Evolutionary conservation across 257 asterid species (phyloP).

Genomic region (Thymus quinquecostatus): DNA sequence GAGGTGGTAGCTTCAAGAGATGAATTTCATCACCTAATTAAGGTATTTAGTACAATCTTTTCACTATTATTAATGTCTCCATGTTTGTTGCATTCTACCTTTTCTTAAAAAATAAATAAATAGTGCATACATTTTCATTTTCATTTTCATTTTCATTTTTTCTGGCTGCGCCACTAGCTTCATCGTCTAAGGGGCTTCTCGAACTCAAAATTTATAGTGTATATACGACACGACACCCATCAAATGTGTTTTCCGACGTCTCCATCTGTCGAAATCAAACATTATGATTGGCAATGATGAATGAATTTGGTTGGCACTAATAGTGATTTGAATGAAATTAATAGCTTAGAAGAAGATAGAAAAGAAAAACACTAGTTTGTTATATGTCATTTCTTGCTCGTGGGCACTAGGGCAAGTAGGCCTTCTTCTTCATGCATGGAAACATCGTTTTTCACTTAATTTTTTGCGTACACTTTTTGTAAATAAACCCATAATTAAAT

Average conservation of each 20-base stretch:
- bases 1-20: constrained; percentile 20
- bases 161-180: background rate
- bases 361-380: background rate
- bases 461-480: background rate
- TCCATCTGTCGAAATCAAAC: background rate
- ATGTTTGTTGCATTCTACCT: no score
- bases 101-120: no score
- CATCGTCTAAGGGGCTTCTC: no score
- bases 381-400: constrained; percentile 3
- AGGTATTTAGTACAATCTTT: no score
- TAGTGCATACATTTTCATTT: no score
- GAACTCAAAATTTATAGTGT: no score
- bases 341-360: no score
- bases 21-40: background rate
- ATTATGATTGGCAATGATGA: constrained; percentile 18
- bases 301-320: constrained; percentile 21
- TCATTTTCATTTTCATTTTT: background rate
- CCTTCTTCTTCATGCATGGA: constrained; percentile 10
- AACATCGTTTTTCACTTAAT: background rate
- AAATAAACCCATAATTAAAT: background rate
- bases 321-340: background rate
- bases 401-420: constrained; percentile 22
- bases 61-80: no score
- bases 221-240: no score
- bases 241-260: background rate